A percentile compares a stretch with the other conserved stretches of the same genome.
Evolutionary conservation across 345 rosid species (phyloP).

Genomic region (Trapa bicornis): DNA sequence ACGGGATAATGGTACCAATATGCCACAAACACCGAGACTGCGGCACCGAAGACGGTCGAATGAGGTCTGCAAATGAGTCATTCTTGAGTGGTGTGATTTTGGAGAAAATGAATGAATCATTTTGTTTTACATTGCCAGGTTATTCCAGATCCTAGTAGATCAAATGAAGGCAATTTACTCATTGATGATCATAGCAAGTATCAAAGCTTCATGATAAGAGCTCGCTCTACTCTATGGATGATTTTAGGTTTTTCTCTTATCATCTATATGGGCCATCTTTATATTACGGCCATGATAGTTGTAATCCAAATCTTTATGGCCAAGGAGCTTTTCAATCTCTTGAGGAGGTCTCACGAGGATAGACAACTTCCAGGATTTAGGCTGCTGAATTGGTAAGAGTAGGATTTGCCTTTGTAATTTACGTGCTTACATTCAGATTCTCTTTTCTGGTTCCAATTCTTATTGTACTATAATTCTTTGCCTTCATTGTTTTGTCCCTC

Average conservation of each 20-base stretch:
- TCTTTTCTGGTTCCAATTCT: not conserved
- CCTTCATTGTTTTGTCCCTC: slow-evolving; percentile 5
- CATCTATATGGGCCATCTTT: slow-evolving; percentile 95
- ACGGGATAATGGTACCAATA: slow-evolving; percentile 30
- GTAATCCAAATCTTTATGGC: slow-evolving; percentile 94
- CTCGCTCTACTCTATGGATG: slow-evolving; percentile 85
- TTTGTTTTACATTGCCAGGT: slow-evolving; percentile 22
- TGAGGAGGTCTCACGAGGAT: slow-evolving; percentile 82
- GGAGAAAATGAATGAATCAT: not conserved
- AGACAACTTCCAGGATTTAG: slow-evolving; percentile 75
- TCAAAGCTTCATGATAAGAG: slow-evolving; percentile 60
- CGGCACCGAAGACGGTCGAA: slow-evolving; percentile 61
- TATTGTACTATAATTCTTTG: not conserved
- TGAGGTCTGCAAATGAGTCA: slow-evolving; percentile 31
- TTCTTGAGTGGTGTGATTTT: not conserved
- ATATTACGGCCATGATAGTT: slow-evolving; percentile 90
- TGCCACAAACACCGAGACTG: slow-evolving; percentile 42
- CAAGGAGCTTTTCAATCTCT: slow-evolving; percentile 69
- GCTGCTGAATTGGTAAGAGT: slow-evolving; percentile 68
- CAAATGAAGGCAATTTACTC: slow-evolving; percentile 48
- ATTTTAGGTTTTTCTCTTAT: slow-evolving; percentile 66
- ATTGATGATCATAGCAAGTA: slow-evolving; percentile 71
- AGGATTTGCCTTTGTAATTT: not conserved
- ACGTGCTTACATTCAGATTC: not conserved
- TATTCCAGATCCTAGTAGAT: slow-evolving; percentile 37